Conservation (phyloP, 1,284 basidiomycete species). For the Apiotrichum siamense region DNA sequence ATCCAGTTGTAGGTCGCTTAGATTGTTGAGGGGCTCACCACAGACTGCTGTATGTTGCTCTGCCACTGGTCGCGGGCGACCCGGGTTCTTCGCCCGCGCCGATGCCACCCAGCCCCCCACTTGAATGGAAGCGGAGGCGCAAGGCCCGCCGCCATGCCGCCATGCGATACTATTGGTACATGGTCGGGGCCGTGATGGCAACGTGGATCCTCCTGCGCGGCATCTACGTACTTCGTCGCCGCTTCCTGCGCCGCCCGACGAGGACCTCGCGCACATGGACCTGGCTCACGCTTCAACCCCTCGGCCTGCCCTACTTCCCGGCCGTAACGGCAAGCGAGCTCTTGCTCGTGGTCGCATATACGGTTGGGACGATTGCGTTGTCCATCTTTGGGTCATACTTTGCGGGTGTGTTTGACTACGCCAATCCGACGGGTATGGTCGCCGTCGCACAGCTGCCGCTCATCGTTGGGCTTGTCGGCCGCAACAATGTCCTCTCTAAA, state of each 20-base stretch:
- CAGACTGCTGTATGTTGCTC: too few species aligned
- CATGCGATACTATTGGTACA: constrained; percentile 8
- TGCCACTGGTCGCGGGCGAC: too few species aligned
- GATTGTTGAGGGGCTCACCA: too few species aligned
- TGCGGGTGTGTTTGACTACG: constrained; percentile 6
- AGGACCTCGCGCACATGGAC: constrained; percentile 1
- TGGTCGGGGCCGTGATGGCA: constrained; percentile 5
- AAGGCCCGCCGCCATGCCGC: neutral
- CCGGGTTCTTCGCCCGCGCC: too few species aligned
- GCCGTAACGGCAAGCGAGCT: constrained; percentile 4
- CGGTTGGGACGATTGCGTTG: constrained; percentile 7
- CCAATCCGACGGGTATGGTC: neutral
- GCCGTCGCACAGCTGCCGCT: constrained; percentile 53
- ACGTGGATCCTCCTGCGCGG: neutral
- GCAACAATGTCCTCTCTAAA: constrained; percentile 62
- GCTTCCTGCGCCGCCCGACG: constrained; percentile 1
- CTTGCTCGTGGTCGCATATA: constrained; percentile 11
- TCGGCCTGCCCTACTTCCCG: too few species aligned
- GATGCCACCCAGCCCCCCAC: too few species aligned
- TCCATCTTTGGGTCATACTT: constrained; percentile 5
- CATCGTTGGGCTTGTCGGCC: constrained; percentile 58
- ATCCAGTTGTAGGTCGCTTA: too few species aligned
- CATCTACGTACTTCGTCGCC: constrained; percentile 8
- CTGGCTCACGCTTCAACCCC: too few species aligned
- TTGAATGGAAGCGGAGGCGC: neutral